Evolutionary conservation across 495 filamentous ascomycete species (phyloP), one percentile per base, ranked within the genome.

Genomic region (Penicillium canariense): DNA sequence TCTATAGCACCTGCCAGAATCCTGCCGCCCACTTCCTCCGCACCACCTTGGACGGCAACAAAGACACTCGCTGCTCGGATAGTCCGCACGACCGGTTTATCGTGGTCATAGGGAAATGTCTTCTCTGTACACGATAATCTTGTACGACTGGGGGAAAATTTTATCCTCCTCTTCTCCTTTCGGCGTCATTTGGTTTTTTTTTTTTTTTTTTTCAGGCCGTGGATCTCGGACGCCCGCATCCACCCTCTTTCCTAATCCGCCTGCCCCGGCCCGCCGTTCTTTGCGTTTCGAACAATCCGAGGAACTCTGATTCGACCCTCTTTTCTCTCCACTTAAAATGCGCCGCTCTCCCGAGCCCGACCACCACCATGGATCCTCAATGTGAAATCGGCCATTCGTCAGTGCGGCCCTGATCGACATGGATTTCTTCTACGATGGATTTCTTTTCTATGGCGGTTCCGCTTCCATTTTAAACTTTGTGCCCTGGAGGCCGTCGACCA

Each of bases 21-120:
- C 86, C 85, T 10, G 77, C 77, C 47, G 73, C 79, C 14, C 87
- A 91, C 69, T 87, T 88, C 68, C 81, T 87, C 62, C 75, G 81
- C 52, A 88, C 84, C 10, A 77, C 77, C 6, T 63, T 85, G 44
- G 87, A 91, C 55, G 85, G 84, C 30, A 79, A 72, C 60, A 79
- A 80, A 62, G 80, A 83, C 39, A 73, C 73, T 26, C 77, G 79
- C 48, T 90, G 87, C 61, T 57, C 77, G n/a, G 76, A 79, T 47
- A 78, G 84, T 15, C 87, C 87, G n/a, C 87, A 91, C 66, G 86
- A 91, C 62, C 77, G 85, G 58, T 88, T 85, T 57, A 88, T 91
- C 58, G 75, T 89, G 34, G 76, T 84, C 17, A 78, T 85, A 25
- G 87, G 84, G 18, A 78, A 82, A 65, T 90, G 87, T 68, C 77